Conservation (phyloP, 2,329 filamentous ascomycete species). For the Elsinoe ampelina region DNA sequence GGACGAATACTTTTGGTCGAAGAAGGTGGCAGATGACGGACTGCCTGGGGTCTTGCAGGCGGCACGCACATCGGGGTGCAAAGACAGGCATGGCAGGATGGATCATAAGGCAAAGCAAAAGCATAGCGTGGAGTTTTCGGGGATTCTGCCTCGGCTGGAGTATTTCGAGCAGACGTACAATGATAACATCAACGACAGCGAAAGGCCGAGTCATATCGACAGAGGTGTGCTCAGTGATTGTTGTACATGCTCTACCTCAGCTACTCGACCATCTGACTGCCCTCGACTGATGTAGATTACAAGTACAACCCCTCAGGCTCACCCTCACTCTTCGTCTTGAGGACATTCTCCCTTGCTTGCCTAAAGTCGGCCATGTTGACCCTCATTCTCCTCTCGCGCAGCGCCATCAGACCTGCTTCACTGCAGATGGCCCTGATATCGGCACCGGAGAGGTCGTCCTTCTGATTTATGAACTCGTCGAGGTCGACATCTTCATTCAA, state of each 20-base stretch:
- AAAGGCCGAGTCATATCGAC: no score
- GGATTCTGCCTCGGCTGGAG: no score
- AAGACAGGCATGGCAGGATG: no score
- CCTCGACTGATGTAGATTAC: conserved; percentile 44
- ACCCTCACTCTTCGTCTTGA: conserved; percentile 97
- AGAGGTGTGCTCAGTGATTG: not conserved
- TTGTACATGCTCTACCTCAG: conserved; percentile 3
- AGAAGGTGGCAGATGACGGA: not conserved
- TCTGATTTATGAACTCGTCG: conserved; percentile 96
- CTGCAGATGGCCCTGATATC: conserved; percentile 99
- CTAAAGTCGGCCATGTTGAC: conserved; percentile 99
- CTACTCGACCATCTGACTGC: not conserved
- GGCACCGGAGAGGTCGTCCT: conserved; percentile 92
- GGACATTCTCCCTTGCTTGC: conserved; percentile 79
- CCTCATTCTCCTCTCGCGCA: conserved; percentile 91
- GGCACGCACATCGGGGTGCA: no score
- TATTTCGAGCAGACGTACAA: not conserved
- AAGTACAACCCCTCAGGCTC: conserved; percentile 98
- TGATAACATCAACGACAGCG: not conserved
- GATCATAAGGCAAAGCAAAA: no score
- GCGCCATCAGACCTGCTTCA: conserved; percentile 86
- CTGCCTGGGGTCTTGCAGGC: no score
- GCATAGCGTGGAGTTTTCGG: no score
- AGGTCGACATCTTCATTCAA: conserved; percentile 85
- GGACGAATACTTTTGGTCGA: not conserved